These are phyloP conservation scores for Aspergillus coremiiformis DNA, from an alignment of 495 filamentous ascomycete genomes.

Conservation along the genomic window DNA sequence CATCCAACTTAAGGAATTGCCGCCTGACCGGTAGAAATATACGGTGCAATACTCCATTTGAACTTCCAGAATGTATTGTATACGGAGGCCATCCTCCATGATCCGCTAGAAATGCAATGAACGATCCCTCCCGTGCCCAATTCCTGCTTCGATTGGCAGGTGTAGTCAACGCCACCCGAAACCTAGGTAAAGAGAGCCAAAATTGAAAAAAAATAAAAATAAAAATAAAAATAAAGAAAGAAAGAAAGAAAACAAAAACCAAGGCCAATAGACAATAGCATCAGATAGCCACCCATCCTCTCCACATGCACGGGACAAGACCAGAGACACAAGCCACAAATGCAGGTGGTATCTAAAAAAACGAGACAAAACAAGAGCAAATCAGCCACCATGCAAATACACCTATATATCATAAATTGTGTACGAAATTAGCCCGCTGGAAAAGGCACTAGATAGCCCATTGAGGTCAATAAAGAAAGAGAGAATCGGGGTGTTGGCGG, in stretches of 20 bases:
- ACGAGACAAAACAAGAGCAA: conserved; percentile 3
- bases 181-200: background rate
- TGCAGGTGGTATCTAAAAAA: conserved; percentile 3
- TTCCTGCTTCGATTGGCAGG: background rate
- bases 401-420: conserved; percentile 10
- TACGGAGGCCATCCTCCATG: conserved; percentile 7
- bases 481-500: background rate
- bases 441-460: background rate
- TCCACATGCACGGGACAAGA: conserved; percentile 5
- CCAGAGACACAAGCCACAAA: conserved; percentile 1
- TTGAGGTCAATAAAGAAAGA: background rate
- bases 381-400: conserved; percentile 9
- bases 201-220: too few species aligned
- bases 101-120: conserved; percentile 18
- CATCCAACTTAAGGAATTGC: background rate
- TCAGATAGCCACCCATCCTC: conserved; percentile 10
- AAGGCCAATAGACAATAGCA: background rate
- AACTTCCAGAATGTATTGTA: conserved; percentile 1
- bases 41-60: conserved; percentile 1
- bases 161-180: conserved; percentile 6
- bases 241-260: background rate
- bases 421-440: background rate
- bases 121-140: conserved; percentile 11
- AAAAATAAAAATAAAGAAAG: too few species aligned
- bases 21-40: background rate